These are phyloP conservation scores for Cladosporium cucumerinum DNA, from an alignment of 2,329 filamentous ascomycete genomes.

Conservation along the genomic window DNA sequence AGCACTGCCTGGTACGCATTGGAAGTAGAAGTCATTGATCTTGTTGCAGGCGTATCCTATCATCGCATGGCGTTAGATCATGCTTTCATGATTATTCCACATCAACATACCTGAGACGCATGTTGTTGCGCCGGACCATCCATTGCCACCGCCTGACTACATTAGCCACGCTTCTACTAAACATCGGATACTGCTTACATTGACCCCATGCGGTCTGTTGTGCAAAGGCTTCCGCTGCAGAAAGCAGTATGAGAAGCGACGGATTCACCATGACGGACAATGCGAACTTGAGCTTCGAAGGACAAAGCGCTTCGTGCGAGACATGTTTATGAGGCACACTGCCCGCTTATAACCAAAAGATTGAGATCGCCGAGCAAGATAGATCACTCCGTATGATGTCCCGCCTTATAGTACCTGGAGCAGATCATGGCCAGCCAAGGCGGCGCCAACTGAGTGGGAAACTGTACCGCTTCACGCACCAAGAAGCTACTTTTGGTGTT, in stretches of 20 bases:
- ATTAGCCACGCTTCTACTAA: not conserved
- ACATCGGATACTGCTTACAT: constrained; percentile 23
- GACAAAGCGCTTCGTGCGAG: not conserved
- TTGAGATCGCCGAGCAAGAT: not conserved
- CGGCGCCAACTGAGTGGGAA: not conserved
- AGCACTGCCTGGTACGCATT: constrained; percentile 28
- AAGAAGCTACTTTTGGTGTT: not conserved
- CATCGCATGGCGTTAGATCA: not conserved
- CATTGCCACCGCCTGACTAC: constrained; percentile 31
- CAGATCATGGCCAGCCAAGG: not conserved
- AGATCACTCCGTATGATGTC: not conserved
- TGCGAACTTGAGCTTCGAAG: not conserved
- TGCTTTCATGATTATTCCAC: not conserved
- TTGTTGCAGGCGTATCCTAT: constrained; percentile 31
- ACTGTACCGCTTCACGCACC: not conserved
- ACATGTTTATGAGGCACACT: not conserved
- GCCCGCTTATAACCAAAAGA: not conserved
- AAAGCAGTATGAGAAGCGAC: not conserved
- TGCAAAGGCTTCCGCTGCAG: constrained; percentile 1
- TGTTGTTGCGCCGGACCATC: constrained; percentile 36
- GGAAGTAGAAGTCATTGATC: constrained; percentile 36
- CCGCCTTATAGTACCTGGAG: not conserved
- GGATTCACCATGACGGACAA: not conserved
- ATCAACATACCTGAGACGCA: constrained; percentile 29
- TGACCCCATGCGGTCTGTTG: constrained; percentile 32